Base-by-base conservation (phyloP, 148 eudicot species). In the Rheum nobile region DNA sequence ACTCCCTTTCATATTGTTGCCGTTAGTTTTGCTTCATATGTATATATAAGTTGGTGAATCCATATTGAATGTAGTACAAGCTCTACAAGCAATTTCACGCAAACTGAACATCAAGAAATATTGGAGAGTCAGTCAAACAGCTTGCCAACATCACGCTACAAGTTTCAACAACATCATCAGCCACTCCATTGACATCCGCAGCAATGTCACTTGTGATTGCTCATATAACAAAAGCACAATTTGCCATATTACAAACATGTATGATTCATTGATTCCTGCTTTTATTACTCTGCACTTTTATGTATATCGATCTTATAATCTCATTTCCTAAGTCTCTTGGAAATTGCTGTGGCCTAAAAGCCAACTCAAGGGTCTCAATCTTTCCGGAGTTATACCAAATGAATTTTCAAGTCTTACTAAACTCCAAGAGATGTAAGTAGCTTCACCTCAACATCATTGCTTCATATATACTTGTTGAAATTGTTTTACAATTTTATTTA, bases 161-260 rank as follows among this genome's bases (percentile, higher is more conserved):
- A 82, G 78, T 32, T 78, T 82, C 68, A 76, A 84, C 80, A 35
- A 0, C 39, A 75, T 50, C 2, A 0, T 50, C 4, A 61, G 7
- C 37, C 0, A 29, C 6, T 29, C 31, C 46, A 4, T 0, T 2
- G 42, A 61, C 13, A 73, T 76, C 48, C 13, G 75, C 19, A 87
- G 88, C 84, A 77, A 79, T 11, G 82, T 91, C 10, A 84, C 85
- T 32, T 92, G 98, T 77, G 71, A 87, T 75, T 87, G 93, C 85
- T 65, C 88, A 17, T 86, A 80, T 57, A 81, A 71, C 72, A 75
- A 63, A 47, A 67, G 46, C 79, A 80, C 79, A 24, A 81, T 87
- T 67, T 88, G 96, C 84, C 98, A 92, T 75, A 88, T 90, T 75
- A 88, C 91, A 38, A 70, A 82, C 71, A 87, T 88, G 96, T 91